Evolutionary conservation across 2,329 filamentous ascomycete species (phyloP), one percentile per base, ranked within the genome.

Genomic region (Xylariaceae sp.): DNA sequence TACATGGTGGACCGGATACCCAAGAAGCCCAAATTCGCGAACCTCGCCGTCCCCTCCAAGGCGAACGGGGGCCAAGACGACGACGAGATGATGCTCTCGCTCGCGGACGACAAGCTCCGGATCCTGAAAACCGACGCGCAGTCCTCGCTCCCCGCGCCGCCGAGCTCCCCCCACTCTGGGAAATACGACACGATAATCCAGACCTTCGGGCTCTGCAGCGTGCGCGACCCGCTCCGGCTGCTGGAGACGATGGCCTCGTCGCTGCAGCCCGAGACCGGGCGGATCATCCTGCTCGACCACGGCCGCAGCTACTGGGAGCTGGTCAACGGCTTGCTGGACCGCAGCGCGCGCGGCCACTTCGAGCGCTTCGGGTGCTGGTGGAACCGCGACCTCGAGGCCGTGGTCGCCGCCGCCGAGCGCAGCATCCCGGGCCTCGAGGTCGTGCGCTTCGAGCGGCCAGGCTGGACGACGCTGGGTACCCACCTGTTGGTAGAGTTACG

Each of bases 351-450:
- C 16, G 71, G 73, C 20, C 85, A 88, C 65, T 86, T 85, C 55
- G 73, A 75, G 20, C 79, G 81, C 63, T 88, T 83, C 65, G 85
- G 85, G 2, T 88, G 85, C 73, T 88, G 85, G 85, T 88, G 84
- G 84, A 88, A 88, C 71, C 75, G 85, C 50, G 85, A 88, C 65
- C 80, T 88, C 56, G 79, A 81, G 64, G 72, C 66, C 32, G 75
- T 87, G 26, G 78, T 87, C 7, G 72, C 77, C 50, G 75, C 79
- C 57, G 84, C 83, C 26, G 74, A 74, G 19, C 59, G 64, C 48
- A 67, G 68, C 48, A 75, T 88, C 41, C 77, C 32, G 6, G 32
- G 32, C 3, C 32, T 37, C 32, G 32, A 37, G 32, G 32, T 37
- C 32, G 32, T 87, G 43, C 73, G 75, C 59, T 67, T 87, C 20